Evolutionary conservation across 345 rosid species (phyloP).

Genomic region (Capsella bursapastoris): DNA sequence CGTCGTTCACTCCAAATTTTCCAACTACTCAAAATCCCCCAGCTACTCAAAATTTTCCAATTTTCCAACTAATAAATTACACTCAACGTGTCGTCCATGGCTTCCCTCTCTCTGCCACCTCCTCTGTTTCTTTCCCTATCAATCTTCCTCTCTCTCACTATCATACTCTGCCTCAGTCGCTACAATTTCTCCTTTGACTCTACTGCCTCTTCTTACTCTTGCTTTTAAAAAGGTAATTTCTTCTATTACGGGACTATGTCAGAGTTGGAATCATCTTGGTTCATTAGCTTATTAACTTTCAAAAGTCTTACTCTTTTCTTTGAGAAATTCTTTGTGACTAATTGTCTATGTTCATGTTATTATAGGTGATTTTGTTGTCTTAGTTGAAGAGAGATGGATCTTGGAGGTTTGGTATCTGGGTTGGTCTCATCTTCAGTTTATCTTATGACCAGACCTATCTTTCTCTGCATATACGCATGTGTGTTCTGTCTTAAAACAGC

Average conservation of each 20-base stretch:
- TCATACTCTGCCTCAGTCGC: constrained; percentile 6
- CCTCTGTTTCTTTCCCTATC: constrained; percentile 32
- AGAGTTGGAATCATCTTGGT: constrained; percentile 9
- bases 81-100: constrained; percentile 48
- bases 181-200: constrained; percentile 1
- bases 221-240: neutral
- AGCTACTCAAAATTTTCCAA: too few species aligned
- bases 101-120: constrained; percentile 42
- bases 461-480: constrained; percentile 48
- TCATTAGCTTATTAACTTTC: neutral
- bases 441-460: constrained; percentile 54
- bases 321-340: too few species aligned
- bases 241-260: neutral
- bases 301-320: too few species aligned
- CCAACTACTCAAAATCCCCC: too few species aligned
- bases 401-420: constrained; percentile 43
- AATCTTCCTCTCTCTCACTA: neutral
- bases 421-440: constrained; percentile 41
- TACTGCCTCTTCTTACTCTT: neutral
- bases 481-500: constrained; percentile 50
- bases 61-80: neutral
- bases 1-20: too few species aligned
- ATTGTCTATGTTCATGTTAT: neutral
- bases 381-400: constrained; percentile 36
- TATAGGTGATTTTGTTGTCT: neutral